phyloP scores from a whole-genome alignment of 148 eudicot species.

The Chenopodium berlandieri region DNA sequence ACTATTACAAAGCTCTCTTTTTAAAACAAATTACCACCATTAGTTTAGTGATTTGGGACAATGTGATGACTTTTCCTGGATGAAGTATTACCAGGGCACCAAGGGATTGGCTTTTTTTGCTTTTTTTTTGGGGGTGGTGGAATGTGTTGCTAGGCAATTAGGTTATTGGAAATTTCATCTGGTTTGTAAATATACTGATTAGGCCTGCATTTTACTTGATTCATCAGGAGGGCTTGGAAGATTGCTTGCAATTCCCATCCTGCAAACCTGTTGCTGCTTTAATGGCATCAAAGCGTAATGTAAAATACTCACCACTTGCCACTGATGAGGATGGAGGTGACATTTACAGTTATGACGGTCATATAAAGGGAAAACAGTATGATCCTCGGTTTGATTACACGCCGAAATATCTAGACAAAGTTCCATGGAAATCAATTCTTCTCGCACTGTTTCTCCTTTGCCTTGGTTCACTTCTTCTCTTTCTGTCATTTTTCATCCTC shows the following conservation, averaged over 20 bases:
- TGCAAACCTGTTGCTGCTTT: conserved; percentile 6
- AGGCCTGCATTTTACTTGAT: not conserved
- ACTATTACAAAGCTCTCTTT: too few species aligned
- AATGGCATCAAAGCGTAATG: conserved; percentile 75
- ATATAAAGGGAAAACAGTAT: conserved; percentile 27
- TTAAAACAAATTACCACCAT: too few species aligned
- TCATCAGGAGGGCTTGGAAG: not conserved
- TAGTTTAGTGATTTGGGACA: too few species aligned
- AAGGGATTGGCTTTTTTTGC: too few species aligned
- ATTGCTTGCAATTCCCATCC: not conserved
- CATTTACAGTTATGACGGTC: conserved; percentile 21
- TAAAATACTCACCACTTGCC: conserved; percentile 63
- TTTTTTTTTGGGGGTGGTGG: too few species aligned
- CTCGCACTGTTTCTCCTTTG: conserved; percentile 77
- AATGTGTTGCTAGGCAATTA: not conserved
- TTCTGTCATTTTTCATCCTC: conserved; percentile 71
- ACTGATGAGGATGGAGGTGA: conserved; percentile 47
- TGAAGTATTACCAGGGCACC: too few species aligned
- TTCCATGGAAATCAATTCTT: conserved; percentile 89
- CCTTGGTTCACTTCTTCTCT: conserved; percentile 67
- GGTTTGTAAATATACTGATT: not conserved
- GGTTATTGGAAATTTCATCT: not conserved
- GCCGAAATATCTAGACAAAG: conserved; percentile 56
- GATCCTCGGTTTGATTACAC: conserved; percentile 84
- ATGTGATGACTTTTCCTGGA: too few species aligned